These are phyloP conservation scores for Helicocarpus griseus DNA, from an alignment of 2,329 filamentous ascomycete species.

Conservation along the genomic window DNA sequence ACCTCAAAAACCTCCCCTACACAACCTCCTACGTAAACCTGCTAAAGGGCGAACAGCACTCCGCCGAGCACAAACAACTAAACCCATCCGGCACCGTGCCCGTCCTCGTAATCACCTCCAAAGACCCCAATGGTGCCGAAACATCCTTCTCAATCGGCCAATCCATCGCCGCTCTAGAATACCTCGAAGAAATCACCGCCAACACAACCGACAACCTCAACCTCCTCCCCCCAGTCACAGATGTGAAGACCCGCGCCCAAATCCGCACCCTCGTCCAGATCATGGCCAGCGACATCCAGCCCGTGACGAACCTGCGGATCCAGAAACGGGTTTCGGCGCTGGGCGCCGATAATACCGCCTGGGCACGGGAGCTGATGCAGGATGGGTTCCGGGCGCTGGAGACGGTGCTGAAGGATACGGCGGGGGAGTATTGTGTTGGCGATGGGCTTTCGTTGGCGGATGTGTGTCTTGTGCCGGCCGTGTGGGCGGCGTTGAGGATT, in stretches of 20 bases:
- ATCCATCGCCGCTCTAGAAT: conserved; percentile 53
- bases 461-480: conserved; percentile 47
- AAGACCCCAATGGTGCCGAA: conserved; percentile 9
- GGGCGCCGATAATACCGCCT: conserved; percentile 34
- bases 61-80: conserved; percentile 34
- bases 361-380: conserved; percentile 44
- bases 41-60: conserved; percentile 43
- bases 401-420: conserved; percentile 23
- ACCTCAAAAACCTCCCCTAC: conserved; percentile 45
- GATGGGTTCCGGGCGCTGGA: conserved; percentile 51
- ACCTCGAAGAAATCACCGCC: conserved; percentile 48
- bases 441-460: conserved; percentile 50
- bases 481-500: conserved; percentile 48
- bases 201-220: conserved; percentile 16
- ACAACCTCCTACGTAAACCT: conserved; percentile 44
- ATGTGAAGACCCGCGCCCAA: conserved; percentile 36
- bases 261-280: conserved; percentile 47
- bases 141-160: conserved; percentile 41
- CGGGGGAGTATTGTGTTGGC: conserved; percentile 47
- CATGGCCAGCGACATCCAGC: conserved; percentile 50
- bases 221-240: conserved; percentile 38
- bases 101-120: conserved; percentile 36
- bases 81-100: conserved; percentile 50
- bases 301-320: conserved; percentile 49
- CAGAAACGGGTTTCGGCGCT: conserved; percentile 40